These are phyloP conservation scores for Vigna unguiculata DNA, from an alignment of 306 rosid species.

Conservation along the genomic window DNA sequence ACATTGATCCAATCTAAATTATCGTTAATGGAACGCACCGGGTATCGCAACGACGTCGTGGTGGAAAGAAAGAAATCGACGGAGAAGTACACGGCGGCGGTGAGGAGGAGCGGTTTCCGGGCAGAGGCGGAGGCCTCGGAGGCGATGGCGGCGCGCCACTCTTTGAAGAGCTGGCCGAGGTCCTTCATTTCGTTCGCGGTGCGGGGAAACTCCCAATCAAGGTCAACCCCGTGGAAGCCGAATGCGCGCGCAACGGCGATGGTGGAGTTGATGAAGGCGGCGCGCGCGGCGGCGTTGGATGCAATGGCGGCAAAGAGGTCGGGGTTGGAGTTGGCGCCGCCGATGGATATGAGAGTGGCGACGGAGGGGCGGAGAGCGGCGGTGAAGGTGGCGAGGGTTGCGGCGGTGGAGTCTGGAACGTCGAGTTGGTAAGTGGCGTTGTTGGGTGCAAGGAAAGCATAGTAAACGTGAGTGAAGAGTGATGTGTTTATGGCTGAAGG, in stretches of 20 bases:
- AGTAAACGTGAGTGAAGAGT: constrained; percentile 70
- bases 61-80: constrained; percentile 35
- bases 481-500: constrained; percentile 73
- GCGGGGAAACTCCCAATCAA: constrained; percentile 80
- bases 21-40: constrained; percentile 47
- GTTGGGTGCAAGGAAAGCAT: constrained; percentile 63
- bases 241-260: constrained; percentile 61
- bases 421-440: constrained; percentile 49
- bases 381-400: constrained; percentile 55
- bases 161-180: constrained; percentile 49
- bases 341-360: constrained; percentile 62
- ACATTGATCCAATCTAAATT: constrained; percentile 72
- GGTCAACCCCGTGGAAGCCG: constrained; percentile 72
- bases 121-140: constrained; percentile 42
- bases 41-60: constrained; percentile 45
- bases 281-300: constrained; percentile 51
- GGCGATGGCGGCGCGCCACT: constrained; percentile 50
- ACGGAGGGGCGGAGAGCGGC: constrained; percentile 44
- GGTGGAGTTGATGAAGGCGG: constrained; percentile 64
- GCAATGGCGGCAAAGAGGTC: constrained; percentile 53
- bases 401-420: constrained; percentile 43
- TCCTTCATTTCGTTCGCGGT: constrained; percentile 51
- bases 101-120: constrained; percentile 58
- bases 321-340: constrained; percentile 53
- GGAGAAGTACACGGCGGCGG: constrained; percentile 74